Base-by-base conservation (phyloP, 2,329 filamentous ascomycete genomes). In the Cladorrhinum sp. region DNA sequence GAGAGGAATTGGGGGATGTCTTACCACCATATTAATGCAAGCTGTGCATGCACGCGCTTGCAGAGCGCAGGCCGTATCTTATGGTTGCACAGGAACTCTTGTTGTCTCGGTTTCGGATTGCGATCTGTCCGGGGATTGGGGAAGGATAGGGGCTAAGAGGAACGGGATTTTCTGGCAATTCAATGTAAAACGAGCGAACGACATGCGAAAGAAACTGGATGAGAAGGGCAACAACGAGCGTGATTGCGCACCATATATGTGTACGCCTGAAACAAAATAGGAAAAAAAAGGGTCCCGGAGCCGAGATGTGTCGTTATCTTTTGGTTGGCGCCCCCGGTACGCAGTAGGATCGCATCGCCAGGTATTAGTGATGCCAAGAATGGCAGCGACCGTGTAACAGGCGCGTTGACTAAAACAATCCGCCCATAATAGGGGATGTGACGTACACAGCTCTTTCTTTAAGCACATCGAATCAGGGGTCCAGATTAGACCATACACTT, bases 1-100 rank as follows among this genome's bases (percentile, higher is more conserved):
- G 23, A 20, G 7, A 29, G 32, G 29, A 18, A 12, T 25, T 22
- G 18, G 41, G 41, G 41, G 41, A 22, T 13, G 36, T 10, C 56
- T 59, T 52, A 64, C 62, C 55, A 51, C 29, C 55, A 45, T 55
- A 59, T 60, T 55, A 62, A 55, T 56, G 36, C 57, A 61, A 58
- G 16, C 23, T n/a, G 5, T n/a, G n/a, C n/a, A n/a, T n/a, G 20
- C 27, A 50, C 45, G 32, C 29, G 49, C 60, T 36, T 56, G 55
- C 55, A 25, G 50, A 27, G 16, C 27, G 29, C 23, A 53, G 36
- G 22, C 16, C 24, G 25, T 4, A 20, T 55, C 48, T 58, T 13
- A 18, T 48, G 38, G 53, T 56, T 45, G 18, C 53, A 56, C 53
- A 56, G 29, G 9, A 5, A 50, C 5, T 50, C 32, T 50, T 24